Evolutionary conservation across 208 protist species (phyloP), one percentile per base, ranked within the genome.

Genomic region (Acanthamoeba rhysodes): DNA sequence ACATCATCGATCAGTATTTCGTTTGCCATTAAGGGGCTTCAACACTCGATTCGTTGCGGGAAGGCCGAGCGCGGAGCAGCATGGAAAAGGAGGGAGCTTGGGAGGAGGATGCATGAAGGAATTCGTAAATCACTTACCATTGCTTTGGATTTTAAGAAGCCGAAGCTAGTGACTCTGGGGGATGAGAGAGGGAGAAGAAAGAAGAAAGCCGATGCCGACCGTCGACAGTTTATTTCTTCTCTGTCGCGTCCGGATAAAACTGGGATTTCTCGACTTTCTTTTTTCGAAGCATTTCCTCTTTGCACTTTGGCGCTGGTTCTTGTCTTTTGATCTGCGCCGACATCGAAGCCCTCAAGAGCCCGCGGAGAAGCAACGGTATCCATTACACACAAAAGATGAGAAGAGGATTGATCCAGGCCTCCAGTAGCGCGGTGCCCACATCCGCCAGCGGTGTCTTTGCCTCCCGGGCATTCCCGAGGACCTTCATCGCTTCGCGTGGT

Each of bases 181-280:
- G 72, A 80, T 80, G 41, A 80, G 72, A 80, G 72, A 80, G 72
- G 59, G 72, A 50, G 72, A 80, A 80, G 72, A 80, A 80, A 80
- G 72, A 80, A 80, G 72, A 80, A 80, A 80, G 37, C 9, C 72
- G 10, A 20, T 80, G 10, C 7, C n/a, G 0, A 3, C 29, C 37
- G 72, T 80, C 72, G 72, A 80, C 72, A 80, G 37, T 80, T 80
- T 80, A 78, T 41, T 27, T 48, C 18, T 10, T 9, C 6, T 18
- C 27, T 53, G 48, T 14, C 7, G 24, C 29, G 9, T 53, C 72
- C 29, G 72, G 72, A n/a, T 29, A 80, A n/a, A 53, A n/a, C 32
- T 24, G 10, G 72, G 72, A 53, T 80, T 80, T 80, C 41, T n/a
- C 4, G 0, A 0, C 0, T n/a, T 3, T 37, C 20, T 10, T 53